phyloP scores from a whole-genome alignment of 1,139 yeast genomes.

The Magnusiomyces fungicola region DNA sequence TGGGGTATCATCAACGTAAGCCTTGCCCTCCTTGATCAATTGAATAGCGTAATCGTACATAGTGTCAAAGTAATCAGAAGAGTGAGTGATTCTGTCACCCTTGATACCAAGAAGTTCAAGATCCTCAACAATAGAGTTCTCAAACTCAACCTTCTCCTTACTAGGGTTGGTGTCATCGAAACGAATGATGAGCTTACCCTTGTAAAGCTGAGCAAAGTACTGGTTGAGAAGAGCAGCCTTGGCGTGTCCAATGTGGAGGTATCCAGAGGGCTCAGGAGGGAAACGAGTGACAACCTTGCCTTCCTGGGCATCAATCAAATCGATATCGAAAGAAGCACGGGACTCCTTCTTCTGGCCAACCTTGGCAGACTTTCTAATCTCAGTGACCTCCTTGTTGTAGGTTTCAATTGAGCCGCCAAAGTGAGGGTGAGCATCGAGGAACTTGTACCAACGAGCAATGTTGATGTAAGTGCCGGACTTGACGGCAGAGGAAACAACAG shows the following conservation, averaged over 20 bases:
- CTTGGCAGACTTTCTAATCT: conserved; percentile 64
- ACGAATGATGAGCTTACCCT: conserved; percentile 90
- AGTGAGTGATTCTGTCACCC: conserved; percentile 79
- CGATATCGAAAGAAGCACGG: conserved; percentile 84
- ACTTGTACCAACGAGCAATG: conserved; percentile 89
- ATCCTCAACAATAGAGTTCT: conserved; percentile 88
- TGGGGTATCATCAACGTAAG: conserved; percentile 94
- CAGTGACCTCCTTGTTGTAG: conserved; percentile 60
- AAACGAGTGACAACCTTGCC: conserved; percentile 97
- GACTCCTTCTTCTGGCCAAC: conserved; percentile 45
- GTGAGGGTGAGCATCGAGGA: conserved; percentile 56
- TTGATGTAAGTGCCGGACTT: conserved; percentile 78
- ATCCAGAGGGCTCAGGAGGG: conserved; percentile 93
- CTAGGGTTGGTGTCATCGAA: conserved; percentile 97
- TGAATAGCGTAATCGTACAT: conserved; percentile 82
- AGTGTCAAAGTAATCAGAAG: conserved; percentile 84
- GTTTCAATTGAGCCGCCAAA: conserved; percentile 67
- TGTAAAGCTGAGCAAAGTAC: conserved; percentile 87
- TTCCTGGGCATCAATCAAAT: conserved; percentile 78
- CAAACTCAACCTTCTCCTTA: conserved; percentile 87
- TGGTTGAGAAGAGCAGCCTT: conserved; percentile 94
- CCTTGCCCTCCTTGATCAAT: conserved; percentile 88
- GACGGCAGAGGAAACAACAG: conserved; percentile 83
- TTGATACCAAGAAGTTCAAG: conserved; percentile 80
- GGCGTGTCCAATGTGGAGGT: conserved; percentile 93